Evolutionary conservation across 2,329 filamentous ascomycete genomes (phyloP).

Genomic region (Saccharata proteae): DNA sequence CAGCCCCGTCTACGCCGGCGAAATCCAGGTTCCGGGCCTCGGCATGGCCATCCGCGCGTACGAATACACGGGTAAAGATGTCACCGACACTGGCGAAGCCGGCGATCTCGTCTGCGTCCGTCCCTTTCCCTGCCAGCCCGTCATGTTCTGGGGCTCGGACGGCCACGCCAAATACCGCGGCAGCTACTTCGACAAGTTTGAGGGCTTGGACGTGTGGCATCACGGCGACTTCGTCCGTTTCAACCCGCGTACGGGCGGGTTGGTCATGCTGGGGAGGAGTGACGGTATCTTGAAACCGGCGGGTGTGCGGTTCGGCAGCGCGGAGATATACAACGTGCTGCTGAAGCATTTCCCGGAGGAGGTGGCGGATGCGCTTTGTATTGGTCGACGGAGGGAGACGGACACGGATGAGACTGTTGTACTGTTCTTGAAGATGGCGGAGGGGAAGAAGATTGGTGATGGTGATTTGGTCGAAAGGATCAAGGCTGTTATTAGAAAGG

Average conservation of each 20-base stretch:
- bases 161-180: slow-evolving; percentile 66
- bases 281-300: slow-evolving; percentile 89
- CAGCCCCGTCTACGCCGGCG: slow-evolving; percentile 36
- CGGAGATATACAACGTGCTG: slow-evolving; percentile 94
- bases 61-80: slow-evolving; percentile 43
- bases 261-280: slow-evolving; percentile 84
- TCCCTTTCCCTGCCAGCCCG: slow-evolving; percentile 83
- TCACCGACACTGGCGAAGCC: slow-evolving; percentile 51
- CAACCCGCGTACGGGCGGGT: slow-evolving; percentile 58
- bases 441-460: slow-evolving; percentile 40
- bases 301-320: slow-evolving; percentile 82
- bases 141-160: slow-evolving; percentile 69
- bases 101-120: slow-evolving; percentile 80
- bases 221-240: slow-evolving; percentile 83
- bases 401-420: slow-evolving; percentile 81
- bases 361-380: slow-evolving; percentile 76
- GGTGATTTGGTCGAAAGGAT: slow-evolving; percentile 51
- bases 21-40: slow-evolving; percentile 37
- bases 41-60: slow-evolving; percentile 40
- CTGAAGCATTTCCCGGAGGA: slow-evolving; percentile 67
- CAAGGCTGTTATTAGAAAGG: slow-evolving; percentile 55
- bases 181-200: slow-evolving; percentile 82
- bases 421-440: slow-evolving; percentile 70
- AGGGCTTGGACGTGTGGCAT: slow-evolving; percentile 58
- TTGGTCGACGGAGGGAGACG: slow-evolving; percentile 58